Evolutionary conservation across 225 moss, liverwort and hornwort species (phyloP), one percentile per base, ranked within the genome.

Genomic region (Ulota crispa): DNA sequence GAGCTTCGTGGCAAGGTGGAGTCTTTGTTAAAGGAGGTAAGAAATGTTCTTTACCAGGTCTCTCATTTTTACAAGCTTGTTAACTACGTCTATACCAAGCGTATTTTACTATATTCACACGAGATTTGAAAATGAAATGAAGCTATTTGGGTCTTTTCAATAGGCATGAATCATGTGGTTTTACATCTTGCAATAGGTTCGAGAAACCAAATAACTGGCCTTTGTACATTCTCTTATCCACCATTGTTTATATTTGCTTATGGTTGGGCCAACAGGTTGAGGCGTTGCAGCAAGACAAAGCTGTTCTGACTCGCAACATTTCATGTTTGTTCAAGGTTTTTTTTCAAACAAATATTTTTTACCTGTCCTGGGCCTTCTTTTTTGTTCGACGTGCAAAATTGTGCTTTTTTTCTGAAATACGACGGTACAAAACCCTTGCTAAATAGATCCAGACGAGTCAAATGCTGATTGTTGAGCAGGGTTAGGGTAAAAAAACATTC

Each of bases 301-400:
- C 73, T 77, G 87, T 88, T 73, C 70, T 92, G 74, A 84, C 88
- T 75, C 88, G 92, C 66, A 92, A 92, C 67, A 90, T 92, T 8
- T 92, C 92, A 52, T 92, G 92, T 72, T 72, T 92, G 55, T 92
- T 92, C 70, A 92, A 92, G 92, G 92, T 90, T 69, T 75, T 69
- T 75, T 50, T 65, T 21, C 26, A 64, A 64, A 27, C 80, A 23
- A 39, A 54, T n/a, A 18, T 19, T 42, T 19, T 42, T 53, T 70
- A 41, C 76, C 43, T 54, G 26, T 69, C 27, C 6, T 8, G 19
- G 24, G 36, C 26, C 21, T 59, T 69, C 76, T 26, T 32, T 15
- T 70, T 37, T 52, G 65, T 66, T 80, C 28, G 4, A 56, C 27
- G 31, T 62, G 62, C 18, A 47, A 76, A 39, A 11, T 6, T 53